Base-by-base conservation (phyloP, 345 rosid species). In the Gossypium anomalum region DNA sequence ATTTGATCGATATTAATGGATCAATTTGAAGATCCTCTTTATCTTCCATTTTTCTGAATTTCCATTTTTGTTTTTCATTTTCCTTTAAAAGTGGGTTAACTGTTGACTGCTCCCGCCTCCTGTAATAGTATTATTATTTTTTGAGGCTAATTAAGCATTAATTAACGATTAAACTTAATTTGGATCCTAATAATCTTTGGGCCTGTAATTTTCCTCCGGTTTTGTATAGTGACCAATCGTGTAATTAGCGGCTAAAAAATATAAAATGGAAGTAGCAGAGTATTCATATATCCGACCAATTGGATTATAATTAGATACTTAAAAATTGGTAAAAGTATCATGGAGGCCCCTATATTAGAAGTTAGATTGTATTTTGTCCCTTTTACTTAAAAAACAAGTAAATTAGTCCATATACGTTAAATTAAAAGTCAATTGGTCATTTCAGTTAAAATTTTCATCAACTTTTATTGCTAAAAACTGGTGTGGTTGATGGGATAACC, bases 361-460 rank as follows among this genome's bases (percentile, higher is more conserved):
- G 41, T 34, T 34, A 34, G 0, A 34, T 34, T 34, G 0, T 0
- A 34, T 34, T 34, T 34, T 34, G 1, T 34, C 0, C 0, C 0
- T 5, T 5, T 34, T 4, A 34, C 7, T 34, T 34, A 34, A 5
- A 34, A 34, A 34, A 34, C 5, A 34, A 5, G 1, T 0, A 34
- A 34, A 34, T 34, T 34, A 34, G 41, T 34, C 7, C 41, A 34
- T 34, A 34, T 34, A 34, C 0, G 0, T 5, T 34, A 34, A 34
- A 34, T 34, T 1, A 34, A 34, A 34, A 5, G 7, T 5, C 41
- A 34, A 34, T 34, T 34, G 1, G 41, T 34, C 7, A 34, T 5
- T 34, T 34, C 41, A 4, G 41, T 34, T 34, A 34, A 34, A 34
- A 4, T 34, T 34, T 34, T 34, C 41, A 34, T 5, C 7, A 34